Evolutionary conservation across 2,329 filamentous ascomycete species (phyloP).

Genomic region (Colletotrichum tanaceti): DNA sequence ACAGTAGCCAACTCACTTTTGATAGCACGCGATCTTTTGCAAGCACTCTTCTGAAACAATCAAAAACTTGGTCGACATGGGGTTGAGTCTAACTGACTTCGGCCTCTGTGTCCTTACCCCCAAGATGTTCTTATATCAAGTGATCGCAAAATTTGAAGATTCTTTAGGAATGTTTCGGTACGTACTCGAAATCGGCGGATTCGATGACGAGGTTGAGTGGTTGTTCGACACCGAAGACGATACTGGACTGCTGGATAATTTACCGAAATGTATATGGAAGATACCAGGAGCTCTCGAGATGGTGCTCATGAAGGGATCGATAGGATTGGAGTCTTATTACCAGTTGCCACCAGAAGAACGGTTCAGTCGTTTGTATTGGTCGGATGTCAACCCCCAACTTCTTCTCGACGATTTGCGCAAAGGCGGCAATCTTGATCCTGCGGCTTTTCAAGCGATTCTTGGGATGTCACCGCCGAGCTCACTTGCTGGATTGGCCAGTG

Average conservation of each 20-base stretch:
- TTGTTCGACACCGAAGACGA: not conserved
- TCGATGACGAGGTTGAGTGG: not conserved
- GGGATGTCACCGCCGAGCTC: not conserved
- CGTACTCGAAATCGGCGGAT: not conserved
- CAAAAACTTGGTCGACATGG: not conserved
- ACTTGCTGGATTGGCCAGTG: rapidly evolving
- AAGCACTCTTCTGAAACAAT: rapidly evolving
- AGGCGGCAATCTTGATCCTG: not conserved
- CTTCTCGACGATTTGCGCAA: not conserved
- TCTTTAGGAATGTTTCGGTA: not conserved
- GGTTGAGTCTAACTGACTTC: not conserved
- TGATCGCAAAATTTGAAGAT: rapidly evolving
- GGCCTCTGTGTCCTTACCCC: rapidly evolving
- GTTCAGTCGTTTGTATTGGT: not conserved
- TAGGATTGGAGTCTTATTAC: not conserved
- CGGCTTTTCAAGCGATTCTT: not conserved
- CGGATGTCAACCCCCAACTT: rapidly evolving
- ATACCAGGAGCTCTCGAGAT: not conserved
- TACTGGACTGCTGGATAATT: too few relatives aligned
- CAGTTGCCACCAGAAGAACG: not conserved
- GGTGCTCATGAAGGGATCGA: not conserved
- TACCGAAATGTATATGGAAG: not conserved
- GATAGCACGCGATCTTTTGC: not conserved
- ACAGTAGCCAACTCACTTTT: too few relatives aligned
- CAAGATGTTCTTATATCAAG: rapidly evolving